Conservation (phyloP, 352 stramenopile species). For the Pythium vanterpoolii region DNA sequence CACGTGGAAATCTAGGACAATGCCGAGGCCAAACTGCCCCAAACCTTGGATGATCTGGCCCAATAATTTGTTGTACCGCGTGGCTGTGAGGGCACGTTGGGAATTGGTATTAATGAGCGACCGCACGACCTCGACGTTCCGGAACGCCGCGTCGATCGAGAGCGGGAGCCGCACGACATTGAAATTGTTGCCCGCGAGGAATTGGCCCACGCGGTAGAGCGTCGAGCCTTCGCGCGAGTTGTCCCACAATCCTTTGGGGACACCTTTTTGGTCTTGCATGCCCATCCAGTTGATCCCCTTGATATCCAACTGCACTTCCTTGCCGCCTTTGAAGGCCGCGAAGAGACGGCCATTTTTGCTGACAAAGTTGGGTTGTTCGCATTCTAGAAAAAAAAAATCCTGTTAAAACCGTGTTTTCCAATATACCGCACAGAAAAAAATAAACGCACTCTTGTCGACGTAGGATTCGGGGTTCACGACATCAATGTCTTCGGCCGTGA, state of each 20-base stretch:
- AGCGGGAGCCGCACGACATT: slow-evolving; percentile 77
- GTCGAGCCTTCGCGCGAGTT: slow-evolving; percentile 74
- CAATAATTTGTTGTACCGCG: slow-evolving; percentile 67
- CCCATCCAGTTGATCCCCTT: slow-evolving; percentile 87
- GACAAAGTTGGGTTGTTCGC: slow-evolving; percentile 78
- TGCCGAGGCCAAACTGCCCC: slow-evolving; percentile 67
- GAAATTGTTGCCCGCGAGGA: slow-evolving; percentile 74
- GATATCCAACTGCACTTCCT: slow-evolving; percentile 67
- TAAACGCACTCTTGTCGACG: slow-evolving; percentile 40
- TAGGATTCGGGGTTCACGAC: slow-evolving; percentile 74
- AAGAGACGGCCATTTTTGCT: slow-evolving; percentile 77
- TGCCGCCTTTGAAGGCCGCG: slow-evolving; percentile 46
- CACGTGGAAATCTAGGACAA: slow-evolving; percentile 81
- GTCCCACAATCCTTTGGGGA: slow-evolving; percentile 80
- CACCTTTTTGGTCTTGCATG: slow-evolving; percentile 68
- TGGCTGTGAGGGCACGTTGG: slow-evolving; percentile 64
- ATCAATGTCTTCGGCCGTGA: slow-evolving; percentile 38
- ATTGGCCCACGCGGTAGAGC: slow-evolving; percentile 73
- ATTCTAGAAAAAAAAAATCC: slow-evolving; percentile 28
- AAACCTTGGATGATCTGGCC: slow-evolving; percentile 61
- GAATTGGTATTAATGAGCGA: slow-evolving; percentile 85
- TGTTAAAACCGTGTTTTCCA: background rate
- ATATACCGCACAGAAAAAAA: background rate
- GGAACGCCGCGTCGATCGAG: slow-evolving; percentile 64
- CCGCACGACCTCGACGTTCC: slow-evolving; percentile 55